Evolutionary conservation across 768 basidiomycete genomes (phyloP).

Genomic region (Hypholoma sublateritium): DNA sequence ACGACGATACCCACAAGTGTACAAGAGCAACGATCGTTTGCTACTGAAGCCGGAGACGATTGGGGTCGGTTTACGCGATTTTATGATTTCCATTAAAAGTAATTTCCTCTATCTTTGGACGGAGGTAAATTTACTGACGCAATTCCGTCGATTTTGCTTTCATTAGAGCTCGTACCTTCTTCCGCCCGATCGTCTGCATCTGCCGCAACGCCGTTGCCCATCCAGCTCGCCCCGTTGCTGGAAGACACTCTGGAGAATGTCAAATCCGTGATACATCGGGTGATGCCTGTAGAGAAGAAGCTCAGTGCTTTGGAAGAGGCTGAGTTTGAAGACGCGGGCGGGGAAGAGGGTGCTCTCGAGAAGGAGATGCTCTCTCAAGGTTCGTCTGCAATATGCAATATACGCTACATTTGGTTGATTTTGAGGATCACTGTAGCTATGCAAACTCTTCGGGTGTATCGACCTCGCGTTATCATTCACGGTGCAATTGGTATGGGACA

Average conservation of each 20-base stretch:
- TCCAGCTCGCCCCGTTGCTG: conserved; percentile 81
- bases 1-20: conserved; percentile 94
- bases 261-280: conserved; percentile 67
- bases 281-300: conserved; percentile 80
- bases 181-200: conserved; percentile 91
- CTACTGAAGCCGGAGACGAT: conserved; percentile 86
- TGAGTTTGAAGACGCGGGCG: conserved; percentile 79
- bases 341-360: conserved; percentile 81
- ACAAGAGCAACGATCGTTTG: conserved; percentile 85
- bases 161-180: conserved; percentile 86
- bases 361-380: conserved; percentile 88
- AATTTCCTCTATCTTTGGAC: conserved; percentile 25
- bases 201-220: conserved; percentile 79
- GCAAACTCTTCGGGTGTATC: conserved; percentile 87
- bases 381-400: conserved; percentile 33
- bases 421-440: conserved; percentile 56
- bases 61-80: conserved; percentile 81
- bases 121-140: neutral
- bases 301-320: conserved; percentile 91
- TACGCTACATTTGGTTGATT: neutral
- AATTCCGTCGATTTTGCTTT: conserved; percentile 9
- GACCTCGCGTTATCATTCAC: conserved; percentile 83
- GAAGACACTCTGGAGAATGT: conserved; percentile 65
- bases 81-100: conserved; percentile 98
- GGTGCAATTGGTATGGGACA: conserved; percentile 91